Percentiles rank a stretch among this genome's conserved stretches.
Conservation (phyloP, 176 grass and related monocot species). For the Musa acuminata region DNA sequence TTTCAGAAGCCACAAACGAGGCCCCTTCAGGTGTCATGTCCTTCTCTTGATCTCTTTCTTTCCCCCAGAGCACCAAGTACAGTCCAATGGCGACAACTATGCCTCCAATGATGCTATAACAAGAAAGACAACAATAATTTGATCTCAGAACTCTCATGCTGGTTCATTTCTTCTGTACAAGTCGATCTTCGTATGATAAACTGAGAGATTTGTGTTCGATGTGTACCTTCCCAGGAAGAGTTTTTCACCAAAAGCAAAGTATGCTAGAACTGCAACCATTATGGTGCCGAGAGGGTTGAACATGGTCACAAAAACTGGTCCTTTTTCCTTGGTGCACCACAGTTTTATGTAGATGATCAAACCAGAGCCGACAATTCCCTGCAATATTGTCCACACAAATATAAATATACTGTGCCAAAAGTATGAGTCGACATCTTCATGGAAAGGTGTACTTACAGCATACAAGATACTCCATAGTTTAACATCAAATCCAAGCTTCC, state of each 20-base stretch:
- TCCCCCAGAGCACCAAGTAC: slow-evolving; percentile 77
- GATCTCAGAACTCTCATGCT: not conserved
- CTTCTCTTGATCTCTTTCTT: slow-evolving; percentile 50
- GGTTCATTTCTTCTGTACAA: too few species aligned
- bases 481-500: slow-evolving; percentile 62
- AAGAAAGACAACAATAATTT: slow-evolving; percentile 3
- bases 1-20: slow-evolving; percentile 24
- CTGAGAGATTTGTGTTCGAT: not conserved
- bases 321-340: slow-evolving; percentile 81
- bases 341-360: slow-evolving; percentile 79
- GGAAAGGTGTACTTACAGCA: slow-evolving; percentile 12
- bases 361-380: slow-evolving; percentile 69
- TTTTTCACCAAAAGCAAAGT: slow-evolving; percentile 66
- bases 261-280: slow-evolving; percentile 65
- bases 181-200: too few species aligned
- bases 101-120: slow-evolving; percentile 62
- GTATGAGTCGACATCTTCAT: not conserved
- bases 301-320: slow-evolving; percentile 95
- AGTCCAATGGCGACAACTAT: slow-evolving; percentile 58
- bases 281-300: slow-evolving; percentile 71
- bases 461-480: slow-evolving; percentile 84
- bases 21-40: slow-evolving; percentile 10
- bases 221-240: slow-evolving; percentile 58
- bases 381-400: not conserved
- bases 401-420: not conserved